phyloP scores from a whole-genome alignment of 2,329 filamentous ascomycete species.

The Trichoderma brevicompactum region DNA sequence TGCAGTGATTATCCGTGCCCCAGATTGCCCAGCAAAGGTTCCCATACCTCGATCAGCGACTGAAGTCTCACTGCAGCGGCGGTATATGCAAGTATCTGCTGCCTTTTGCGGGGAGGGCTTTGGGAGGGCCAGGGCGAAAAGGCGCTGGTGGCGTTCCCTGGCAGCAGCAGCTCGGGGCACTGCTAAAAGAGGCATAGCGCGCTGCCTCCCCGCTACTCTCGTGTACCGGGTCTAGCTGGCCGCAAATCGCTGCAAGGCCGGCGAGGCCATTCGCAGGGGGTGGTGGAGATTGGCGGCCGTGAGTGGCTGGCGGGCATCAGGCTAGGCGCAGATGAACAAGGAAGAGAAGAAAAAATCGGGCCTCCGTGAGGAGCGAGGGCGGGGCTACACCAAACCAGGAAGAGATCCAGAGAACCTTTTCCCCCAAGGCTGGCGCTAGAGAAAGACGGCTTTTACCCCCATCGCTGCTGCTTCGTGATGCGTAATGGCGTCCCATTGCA shows the following conservation, averaged over 20 bases:
- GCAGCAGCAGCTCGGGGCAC: constrained; percentile 20
- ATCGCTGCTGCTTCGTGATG: constrained; percentile 6
- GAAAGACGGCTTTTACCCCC: not conserved
- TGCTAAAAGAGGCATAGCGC: constrained; percentile 6
- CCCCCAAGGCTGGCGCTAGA: not conserved
- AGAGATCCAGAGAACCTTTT: not conserved
- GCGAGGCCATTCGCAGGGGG: constrained; percentile 12
- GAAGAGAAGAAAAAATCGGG: constrained; percentile 11
- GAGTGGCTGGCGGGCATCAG: not conserved
- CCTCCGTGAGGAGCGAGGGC: not conserved
- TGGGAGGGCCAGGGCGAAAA: constrained; percentile 5
- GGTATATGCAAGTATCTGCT: not conserved
- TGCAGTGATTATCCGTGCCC: constrained; percentile 14
- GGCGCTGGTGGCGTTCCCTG: too few relatives aligned
- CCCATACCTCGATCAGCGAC: not conserved
- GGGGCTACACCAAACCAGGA: constrained; percentile 8
- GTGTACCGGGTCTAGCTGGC: constrained; percentile 18
- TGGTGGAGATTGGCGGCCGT: constrained; percentile 19
- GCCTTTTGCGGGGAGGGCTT: constrained; percentile 24
- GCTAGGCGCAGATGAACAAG: constrained; percentile 18
- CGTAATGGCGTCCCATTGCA: constrained; percentile 6
- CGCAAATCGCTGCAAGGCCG: constrained; percentile 26
- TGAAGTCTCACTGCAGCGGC: not conserved
- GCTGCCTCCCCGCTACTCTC: constrained; percentile 19
- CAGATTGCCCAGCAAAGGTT: constrained; percentile 13